Conservation (phyloP, 2,329 filamentous ascomycete genomes). For the Fusarium annulatum region DNA sequence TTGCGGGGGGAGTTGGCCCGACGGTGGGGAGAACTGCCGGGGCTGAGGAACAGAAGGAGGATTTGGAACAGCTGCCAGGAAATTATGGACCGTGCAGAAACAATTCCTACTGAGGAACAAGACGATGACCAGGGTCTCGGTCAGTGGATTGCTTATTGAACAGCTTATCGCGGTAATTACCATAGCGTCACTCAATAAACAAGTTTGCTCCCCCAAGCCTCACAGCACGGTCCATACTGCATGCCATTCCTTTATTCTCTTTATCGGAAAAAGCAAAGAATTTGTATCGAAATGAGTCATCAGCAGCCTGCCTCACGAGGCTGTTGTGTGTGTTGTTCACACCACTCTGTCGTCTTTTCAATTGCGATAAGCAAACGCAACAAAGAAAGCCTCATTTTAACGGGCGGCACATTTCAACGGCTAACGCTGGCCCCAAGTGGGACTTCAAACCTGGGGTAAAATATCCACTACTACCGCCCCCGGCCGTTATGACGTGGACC, state of each 20-base stretch:
- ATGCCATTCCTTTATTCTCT: not conserved
- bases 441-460: not conserved
- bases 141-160: not conserved
- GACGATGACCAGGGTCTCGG: not conserved
- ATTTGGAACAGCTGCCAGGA: slow-evolving; percentile 19
- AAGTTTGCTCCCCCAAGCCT: not conserved
- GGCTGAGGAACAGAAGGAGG: slow-evolving; percentile 9
- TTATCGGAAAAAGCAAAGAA: not conserved
- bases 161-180: not conserved
- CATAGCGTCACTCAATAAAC: not conserved
- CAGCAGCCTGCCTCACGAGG: not conserved
- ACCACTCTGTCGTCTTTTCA: not conserved
- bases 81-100: not conserved
- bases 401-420: not conserved
- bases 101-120: not conserved
- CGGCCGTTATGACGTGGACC: not conserved
- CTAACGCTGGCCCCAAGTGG: not conserved
- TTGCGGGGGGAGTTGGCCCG: not conserved
- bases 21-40: not conserved
- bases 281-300: not conserved
- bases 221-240: not conserved
- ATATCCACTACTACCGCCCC: not conserved
- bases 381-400: not conserved
- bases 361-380: not conserved
- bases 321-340: not conserved